Evolutionary conservation across 148 eudicot genomes (phyloP), one percentile per base, ranked within the genome.

Genomic region (Spergularia bocconei): DNA sequence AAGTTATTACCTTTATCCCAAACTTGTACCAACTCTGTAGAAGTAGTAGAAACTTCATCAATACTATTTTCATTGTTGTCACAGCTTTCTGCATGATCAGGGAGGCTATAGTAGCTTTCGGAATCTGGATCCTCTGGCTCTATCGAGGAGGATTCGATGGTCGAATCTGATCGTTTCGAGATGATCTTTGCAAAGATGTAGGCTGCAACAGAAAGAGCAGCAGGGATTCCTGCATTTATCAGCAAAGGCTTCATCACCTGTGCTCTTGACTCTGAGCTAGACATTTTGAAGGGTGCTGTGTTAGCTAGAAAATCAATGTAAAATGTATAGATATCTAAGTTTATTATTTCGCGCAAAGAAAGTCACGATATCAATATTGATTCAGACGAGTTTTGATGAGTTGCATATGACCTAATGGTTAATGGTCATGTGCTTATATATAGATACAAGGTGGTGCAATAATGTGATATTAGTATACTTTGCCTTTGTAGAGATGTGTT

Each of bases 171-270:
- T 29, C 72, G 87, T 44, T 75, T 81, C 0, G 72, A 53, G 17
- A 69, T 41, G 36, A 84, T 53, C 58, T 63, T 80, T 0, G 84
- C 79, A 63, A 79, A 38, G 13, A 88, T 63, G 55, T 77, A 82
- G 67, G 87, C 86, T 72, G 84, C 86, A 63, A 78, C 69, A 70
- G 91, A 68, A 65, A 88, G 64, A 13, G 78, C 89, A 6, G 80
- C 21, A 13, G 91, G 82, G 57, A 88, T 84, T 14, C 88, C 85
- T 54, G 84, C 86, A 69, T 79, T 86, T 64, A 84, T 52, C 29
- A 84, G 20, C 39, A 82, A 73, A 55, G 85, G 82, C 75, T 80
- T 86, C 63, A 84, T 73, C 36, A 73, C 60, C 38, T 86, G 80
- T 57, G 82, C 68, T 80, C 78, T 86, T 77, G 86, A 54, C 75